Percentiles rank a stretch among this genome's conserved stretches.
Conservation (phyloP, 805 yeast species). For the Suhomyces sp. region DNA sequence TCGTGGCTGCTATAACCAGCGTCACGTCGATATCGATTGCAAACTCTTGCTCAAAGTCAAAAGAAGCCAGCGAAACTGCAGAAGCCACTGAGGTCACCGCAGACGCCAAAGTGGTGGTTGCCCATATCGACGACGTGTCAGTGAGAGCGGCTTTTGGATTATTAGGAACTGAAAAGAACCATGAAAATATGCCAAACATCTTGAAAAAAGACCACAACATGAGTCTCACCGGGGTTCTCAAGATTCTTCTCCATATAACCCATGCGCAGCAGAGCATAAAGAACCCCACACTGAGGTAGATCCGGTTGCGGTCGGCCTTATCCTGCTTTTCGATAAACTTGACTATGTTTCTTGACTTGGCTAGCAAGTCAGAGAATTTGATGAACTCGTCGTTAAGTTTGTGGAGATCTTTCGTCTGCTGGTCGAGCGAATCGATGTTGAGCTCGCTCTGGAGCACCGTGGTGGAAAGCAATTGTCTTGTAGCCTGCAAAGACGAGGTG, state of each 20-base stretch:
- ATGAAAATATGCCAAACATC: conserved; percentile 19
- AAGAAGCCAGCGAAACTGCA: not conserved
- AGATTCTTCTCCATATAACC: conserved; percentile 49
- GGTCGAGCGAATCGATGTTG: conserved; percentile 46
- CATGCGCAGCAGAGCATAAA: conserved; percentile 44
- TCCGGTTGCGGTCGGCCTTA: conserved; percentile 45
- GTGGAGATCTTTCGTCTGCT: conserved; percentile 42
- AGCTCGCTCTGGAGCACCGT: conserved; percentile 51
- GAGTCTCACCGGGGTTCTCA: conserved; percentile 42
- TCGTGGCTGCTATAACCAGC: not conserved
- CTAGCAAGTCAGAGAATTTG: conserved; percentile 39
- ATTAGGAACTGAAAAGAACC: conserved; percentile 7
- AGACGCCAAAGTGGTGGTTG: not conserved
- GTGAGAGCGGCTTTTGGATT: not conserved
- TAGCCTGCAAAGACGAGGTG: conserved; percentile 45
- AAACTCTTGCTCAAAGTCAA: conserved; percentile 1
- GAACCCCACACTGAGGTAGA: conserved; percentile 47
- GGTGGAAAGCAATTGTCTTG: conserved; percentile 47
- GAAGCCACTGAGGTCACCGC: not conserved
- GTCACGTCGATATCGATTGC: not conserved
- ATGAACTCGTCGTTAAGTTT: conserved; percentile 40
- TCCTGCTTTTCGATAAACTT: conserved; percentile 52
- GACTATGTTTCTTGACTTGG: conserved; percentile 45
- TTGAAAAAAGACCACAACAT: conserved; percentile 47
- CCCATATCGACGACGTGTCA: not conserved